These are phyloP conservation scores for Chlamydomonas applanata DNA, from an alignment of 139 green algal species.

Conservation along the genomic window DNA sequence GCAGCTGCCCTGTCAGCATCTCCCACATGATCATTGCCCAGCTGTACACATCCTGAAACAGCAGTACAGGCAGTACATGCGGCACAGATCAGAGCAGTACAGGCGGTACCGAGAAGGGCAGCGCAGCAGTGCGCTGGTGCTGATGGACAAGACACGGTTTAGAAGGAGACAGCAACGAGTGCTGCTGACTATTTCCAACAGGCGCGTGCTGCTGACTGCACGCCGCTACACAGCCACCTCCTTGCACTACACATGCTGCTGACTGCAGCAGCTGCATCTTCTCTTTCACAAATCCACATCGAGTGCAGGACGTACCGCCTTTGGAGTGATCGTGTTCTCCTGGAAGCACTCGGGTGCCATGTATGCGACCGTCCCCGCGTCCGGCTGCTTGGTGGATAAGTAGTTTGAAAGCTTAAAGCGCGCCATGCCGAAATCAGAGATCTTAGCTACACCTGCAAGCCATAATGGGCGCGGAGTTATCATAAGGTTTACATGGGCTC, in stretches of 20 bases:
- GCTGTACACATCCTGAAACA: constrained; percentile 19
- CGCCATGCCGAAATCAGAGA: constrained; percentile 24
- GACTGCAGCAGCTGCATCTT: too few relatives aligned
- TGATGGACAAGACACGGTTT: too few relatives aligned
- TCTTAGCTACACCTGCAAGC: constrained; percentile 10
- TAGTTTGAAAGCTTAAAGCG: constrained; percentile 27
- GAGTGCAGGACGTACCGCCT: neutral
- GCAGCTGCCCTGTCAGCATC: constrained; percentile 35
- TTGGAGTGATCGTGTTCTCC: constrained; percentile 1
- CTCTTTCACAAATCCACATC: too few relatives aligned
- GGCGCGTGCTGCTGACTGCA: too few relatives aligned
- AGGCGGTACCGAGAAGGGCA: too few relatives aligned
- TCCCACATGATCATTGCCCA: constrained; percentile 44
- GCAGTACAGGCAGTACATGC: neutral
- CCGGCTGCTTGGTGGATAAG: constrained; percentile 33
- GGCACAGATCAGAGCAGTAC: too few relatives aligned
- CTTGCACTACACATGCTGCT: too few relatives aligned
- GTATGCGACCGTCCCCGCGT: constrained; percentile 42
- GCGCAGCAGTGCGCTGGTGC: too few relatives aligned
- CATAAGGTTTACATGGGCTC: too few relatives aligned
- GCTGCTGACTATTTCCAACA: too few relatives aligned
- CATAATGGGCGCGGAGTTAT: neutral
- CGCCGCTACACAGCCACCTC: too few relatives aligned
- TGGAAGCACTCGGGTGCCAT: constrained; percentile 31
- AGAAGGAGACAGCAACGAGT: too few relatives aligned